Conservation (phyloP, 495 filamentous ascomycete species). For the Tuber indicum region DNA sequence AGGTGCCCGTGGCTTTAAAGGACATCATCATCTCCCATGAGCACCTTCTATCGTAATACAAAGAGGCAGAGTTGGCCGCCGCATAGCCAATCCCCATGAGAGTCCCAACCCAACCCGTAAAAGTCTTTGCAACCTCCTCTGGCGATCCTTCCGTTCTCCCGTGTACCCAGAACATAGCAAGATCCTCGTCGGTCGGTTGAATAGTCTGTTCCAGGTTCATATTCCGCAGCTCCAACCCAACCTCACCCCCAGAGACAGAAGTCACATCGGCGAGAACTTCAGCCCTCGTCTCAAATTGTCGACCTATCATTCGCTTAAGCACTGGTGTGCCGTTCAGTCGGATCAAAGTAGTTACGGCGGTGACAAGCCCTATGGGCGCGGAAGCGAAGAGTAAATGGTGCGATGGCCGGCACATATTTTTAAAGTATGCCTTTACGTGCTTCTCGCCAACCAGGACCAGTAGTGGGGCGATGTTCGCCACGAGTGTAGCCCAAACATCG, state of each 20-base stretch:
- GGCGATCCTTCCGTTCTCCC: slow-evolving; percentile 6
- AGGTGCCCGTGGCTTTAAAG: slow-evolving; percentile 1
- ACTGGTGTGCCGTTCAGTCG: slow-evolving; percentile 12
- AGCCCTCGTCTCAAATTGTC: slow-evolving; percentile 26
- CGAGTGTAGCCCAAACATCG: slow-evolving; percentile 21
- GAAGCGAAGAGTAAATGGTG: slow-evolving; percentile 30
- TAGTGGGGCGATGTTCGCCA: slow-evolving; percentile 30
- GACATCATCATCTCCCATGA: background rate
- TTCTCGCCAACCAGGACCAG: slow-evolving; percentile 29
- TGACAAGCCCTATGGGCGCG: slow-evolving; percentile 30
- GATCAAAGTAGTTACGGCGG: slow-evolving; percentile 26
- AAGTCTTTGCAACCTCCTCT: background rate
- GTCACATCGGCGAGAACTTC: slow-evolving; percentile 27
- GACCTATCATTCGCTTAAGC: slow-evolving; percentile 21
- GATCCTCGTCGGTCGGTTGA: background rate
- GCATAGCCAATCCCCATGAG: background rate
- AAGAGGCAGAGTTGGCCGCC: background rate
- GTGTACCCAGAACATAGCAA: slow-evolving; percentile 27
- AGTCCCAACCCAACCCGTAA: too few relatives aligned
- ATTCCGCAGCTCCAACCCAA: slow-evolving; percentile 19
- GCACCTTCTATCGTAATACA: background rate
- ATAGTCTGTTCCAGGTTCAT: slow-evolving; percentile 21
- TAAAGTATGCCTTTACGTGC: slow-evolving; percentile 33
- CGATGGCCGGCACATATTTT: slow-evolving; percentile 22
- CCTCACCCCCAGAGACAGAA: slow-evolving; percentile 18